Evolutionary conservation across 2,329 filamentous ascomycete genomes (phyloP), one percentile per base, ranked within the genome.

Genomic region (Coleophoma cylindrospora): DNA sequence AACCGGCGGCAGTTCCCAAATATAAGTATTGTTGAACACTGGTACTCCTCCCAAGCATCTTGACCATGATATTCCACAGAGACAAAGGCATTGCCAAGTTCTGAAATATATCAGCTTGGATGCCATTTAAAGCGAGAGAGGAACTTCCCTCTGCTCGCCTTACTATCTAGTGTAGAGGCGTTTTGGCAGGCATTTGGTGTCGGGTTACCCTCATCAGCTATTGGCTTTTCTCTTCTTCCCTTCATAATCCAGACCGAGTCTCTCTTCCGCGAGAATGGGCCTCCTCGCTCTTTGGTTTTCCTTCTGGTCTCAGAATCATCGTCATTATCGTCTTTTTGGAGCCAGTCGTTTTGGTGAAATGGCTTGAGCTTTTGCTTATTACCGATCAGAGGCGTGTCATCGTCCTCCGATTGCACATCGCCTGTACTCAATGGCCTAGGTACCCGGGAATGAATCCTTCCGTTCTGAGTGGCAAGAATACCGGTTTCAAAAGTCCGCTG

Each of bases 221-320:
- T 59, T 13, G 27, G 27, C 43, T 57, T 63, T 22, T 57, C 57
- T 37, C 74, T 63, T 48, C 67, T 69, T 4, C 68, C 68, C 59
- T 68, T 71, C 48, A 82, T 60, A 14, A 69, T 70, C 74, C 76
- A 78, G 43, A 72, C 70, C 0, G 77, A 79, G 36, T 77, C 74
- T 37, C 67, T 68, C 57, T 70, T 76, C 43, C 67, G 63, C 46
- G 77, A 60, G 5, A 54, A 69, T 49, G 49, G 67, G 15, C 53
- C 54, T 3, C 53, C 47, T 33, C 43, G 48, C 14, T 57, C 52
- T 38, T 52, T 60, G 45, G 50, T 57, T 47, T 50, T 55, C 57
- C 54, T 57, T 53, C 51, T 54, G 45, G 14, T 57, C 45, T 54
- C 52, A 27, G 27, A 27, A 5, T 34, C 47, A 34, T 50, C 53